Evolutionary conservation across 169 alveolate species (phyloP), one percentile per base, ranked within the genome.

Genomic region (Ichthyophthirius multifiliis): DNA sequence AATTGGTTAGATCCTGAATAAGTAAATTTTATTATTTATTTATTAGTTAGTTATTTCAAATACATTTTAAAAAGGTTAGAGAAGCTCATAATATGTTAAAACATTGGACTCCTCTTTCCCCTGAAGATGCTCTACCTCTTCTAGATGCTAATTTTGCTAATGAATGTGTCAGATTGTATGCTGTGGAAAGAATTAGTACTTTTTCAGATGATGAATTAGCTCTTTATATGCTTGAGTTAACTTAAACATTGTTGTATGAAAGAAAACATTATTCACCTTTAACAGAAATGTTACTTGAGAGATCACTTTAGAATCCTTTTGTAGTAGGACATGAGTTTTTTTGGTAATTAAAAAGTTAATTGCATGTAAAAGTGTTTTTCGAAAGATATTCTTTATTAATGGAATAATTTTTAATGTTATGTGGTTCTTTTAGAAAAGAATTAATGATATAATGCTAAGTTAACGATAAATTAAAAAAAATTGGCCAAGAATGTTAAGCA

Each of bases 121-220:
- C 92, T n/a, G 92, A 90, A 64, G 94, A 90, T 73, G 94, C 94
- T 6, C 73, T 90, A 5, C 88, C 90, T 35, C 37, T 90, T 16
- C 73, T 89, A 35, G 94, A 89, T 89, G 94, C 84, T 20, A 35
- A 55, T 46, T 48, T 83, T 67, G 85, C 84, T 30, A 76, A 83
- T 75, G 89, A 83, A 13, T 45, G 82, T 55, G 93, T 87, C n/a
- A 55, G 96, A 31, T 46, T 82, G 6, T 92, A 89, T 83, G 96
- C 96, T 0, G 92, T 85, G 3, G 82, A 78, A 16, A 88, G 93
- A 76, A 83, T 92, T 0, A 75, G 86, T 20, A 79, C 83, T 34
- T 45, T 92, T 27, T 65, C 89, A 16, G 96, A 92, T 65, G 96
- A 89, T 75, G 93, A 92, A 44, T 55, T 92, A 13, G 74, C 91